Conservation (phyloP, 192 early-diverging fungal species). For the Coemansia asiatica region DNA sequence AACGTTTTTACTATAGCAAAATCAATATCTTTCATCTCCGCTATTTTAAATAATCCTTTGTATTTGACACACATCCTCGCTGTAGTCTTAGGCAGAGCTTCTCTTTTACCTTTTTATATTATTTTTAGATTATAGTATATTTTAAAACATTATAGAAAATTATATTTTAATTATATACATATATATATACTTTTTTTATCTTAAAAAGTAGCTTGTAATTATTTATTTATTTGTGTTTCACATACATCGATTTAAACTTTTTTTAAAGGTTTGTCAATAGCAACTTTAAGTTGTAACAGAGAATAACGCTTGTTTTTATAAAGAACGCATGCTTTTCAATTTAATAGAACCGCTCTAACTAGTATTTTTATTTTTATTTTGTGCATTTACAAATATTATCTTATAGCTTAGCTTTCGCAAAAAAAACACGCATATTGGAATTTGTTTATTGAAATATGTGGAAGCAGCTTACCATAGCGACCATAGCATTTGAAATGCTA, state of each 20-base stretch:
- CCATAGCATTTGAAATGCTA: conserved; percentile 41
- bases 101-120: neutral
- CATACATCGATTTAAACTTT: neutral
- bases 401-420: no score
- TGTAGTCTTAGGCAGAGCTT: neutral
- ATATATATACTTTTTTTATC: neutral
- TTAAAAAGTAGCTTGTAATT: neutral
- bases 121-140: neutral
- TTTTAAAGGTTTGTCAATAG: neutral
- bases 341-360: no score
- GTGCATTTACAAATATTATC: neutral
- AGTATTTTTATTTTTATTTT: neutral
- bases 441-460: conserved; percentile 28
- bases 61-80: neutral
- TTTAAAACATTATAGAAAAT: neutral
- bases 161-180: neutral
- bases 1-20: neutral
- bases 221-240: neutral
- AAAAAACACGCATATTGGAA: neutral
- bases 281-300: neutral
- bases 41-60: neutral
- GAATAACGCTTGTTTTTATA: no score
- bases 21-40: neutral
- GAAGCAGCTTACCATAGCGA: conserved; percentile 41
- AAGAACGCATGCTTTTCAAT: no score